These are phyloP conservation scores for Xylaria sp. DNA, from an alignment of 2,329 filamentous ascomycete species.

Conservation along the genomic window DNA sequence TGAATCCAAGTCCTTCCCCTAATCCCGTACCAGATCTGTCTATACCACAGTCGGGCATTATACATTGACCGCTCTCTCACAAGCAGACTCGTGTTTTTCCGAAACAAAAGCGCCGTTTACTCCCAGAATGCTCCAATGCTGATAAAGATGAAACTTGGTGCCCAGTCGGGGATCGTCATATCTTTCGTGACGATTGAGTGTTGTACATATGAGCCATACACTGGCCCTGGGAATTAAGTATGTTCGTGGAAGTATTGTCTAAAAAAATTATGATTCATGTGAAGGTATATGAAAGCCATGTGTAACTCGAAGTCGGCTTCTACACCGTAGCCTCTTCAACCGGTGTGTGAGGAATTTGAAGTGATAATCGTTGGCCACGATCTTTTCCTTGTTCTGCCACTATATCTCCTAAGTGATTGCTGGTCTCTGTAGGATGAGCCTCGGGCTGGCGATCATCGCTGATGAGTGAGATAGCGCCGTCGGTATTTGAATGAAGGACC, in stretches of 20 bases:
- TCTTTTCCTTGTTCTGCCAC: slow-evolving; percentile 45
- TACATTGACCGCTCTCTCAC: slow-evolving; percentile 38
- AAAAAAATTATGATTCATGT: slow-evolving; percentile 38
- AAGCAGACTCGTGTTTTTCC: slow-evolving; percentile 24
- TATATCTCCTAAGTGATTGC: slow-evolving; percentile 37
- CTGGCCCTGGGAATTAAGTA: slow-evolving; percentile 30
- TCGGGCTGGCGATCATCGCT: slow-evolving; percentile 32
- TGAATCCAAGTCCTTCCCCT: slow-evolving; percentile 50
- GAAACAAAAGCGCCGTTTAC: slow-evolving; percentile 38
- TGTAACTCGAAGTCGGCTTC: slow-evolving; percentile 20
- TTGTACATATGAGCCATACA: slow-evolving; percentile 44
- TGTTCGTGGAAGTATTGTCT: slow-evolving; percentile 29
- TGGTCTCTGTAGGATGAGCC: slow-evolving; percentile 25
- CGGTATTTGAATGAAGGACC: not conserved
- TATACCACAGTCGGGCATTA: slow-evolving; percentile 38
- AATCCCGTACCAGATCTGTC: slow-evolving; percentile 46
- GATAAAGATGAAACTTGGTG: slow-evolving; percentile 26
- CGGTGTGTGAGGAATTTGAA: slow-evolving; percentile 52
- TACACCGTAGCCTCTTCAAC: slow-evolving; percentile 34
- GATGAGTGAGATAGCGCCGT: slow-evolving; percentile 12
- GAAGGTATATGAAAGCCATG: slow-evolving; percentile 25
- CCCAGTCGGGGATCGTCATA: slow-evolving; percentile 29
- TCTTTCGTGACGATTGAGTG: slow-evolving; percentile 39
- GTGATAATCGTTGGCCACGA: slow-evolving; percentile 50
- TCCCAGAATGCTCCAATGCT: slow-evolving; percentile 38